Evolutionary conservation across 2,329 filamentous ascomycete species (phyloP).

Genomic region (Botrytis fabae): DNA sequence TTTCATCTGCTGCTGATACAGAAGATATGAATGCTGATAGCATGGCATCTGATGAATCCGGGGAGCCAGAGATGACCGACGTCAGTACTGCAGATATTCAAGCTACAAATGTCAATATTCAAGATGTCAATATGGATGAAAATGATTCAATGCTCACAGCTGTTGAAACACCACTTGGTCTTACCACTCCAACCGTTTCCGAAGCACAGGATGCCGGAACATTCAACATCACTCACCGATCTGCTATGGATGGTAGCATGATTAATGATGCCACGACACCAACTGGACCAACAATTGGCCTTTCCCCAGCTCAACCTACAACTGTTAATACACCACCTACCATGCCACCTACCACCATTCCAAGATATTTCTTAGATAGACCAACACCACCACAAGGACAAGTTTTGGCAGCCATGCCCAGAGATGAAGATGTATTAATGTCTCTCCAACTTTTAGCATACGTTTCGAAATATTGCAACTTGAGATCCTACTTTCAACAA

Average conservation of each 20-base stretch:
- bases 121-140: slow-evolving; percentile 76
- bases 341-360: slow-evolving; percentile 70
- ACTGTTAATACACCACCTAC: slow-evolving; percentile 72
- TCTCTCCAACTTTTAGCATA: slow-evolving; percentile 95
- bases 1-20: slow-evolving; percentile 79
- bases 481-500: slow-evolving; percentile 91
- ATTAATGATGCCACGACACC: slow-evolving; percentile 69
- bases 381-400: slow-evolving; percentile 65
- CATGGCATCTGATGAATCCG: slow-evolving; percentile 73
- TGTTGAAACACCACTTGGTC: slow-evolving; percentile 67
- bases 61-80: slow-evolving; percentile 69
- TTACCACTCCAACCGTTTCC: slow-evolving; percentile 76
- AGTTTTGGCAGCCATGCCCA: slow-evolving; percentile 86
- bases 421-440: slow-evolving; percentile 98
- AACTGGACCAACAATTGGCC: slow-evolving; percentile 65
- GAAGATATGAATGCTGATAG: slow-evolving; percentile 88
- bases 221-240: slow-evolving; percentile 90
- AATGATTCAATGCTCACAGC: slow-evolving; percentile 74
- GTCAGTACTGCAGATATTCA: slow-evolving; percentile 79
- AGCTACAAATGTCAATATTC: slow-evolving; percentile 76
- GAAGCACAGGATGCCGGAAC: slow-evolving; percentile 83
- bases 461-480: slow-evolving; percentile 97
- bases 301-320: slow-evolving; percentile 64
- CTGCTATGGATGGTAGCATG: slow-evolving; percentile 80
- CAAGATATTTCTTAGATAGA: slow-evolving; percentile 76